Conservation (phyloP, 2,329 filamentous ascomycete species). For the Aureobasidium sp. region DNA sequence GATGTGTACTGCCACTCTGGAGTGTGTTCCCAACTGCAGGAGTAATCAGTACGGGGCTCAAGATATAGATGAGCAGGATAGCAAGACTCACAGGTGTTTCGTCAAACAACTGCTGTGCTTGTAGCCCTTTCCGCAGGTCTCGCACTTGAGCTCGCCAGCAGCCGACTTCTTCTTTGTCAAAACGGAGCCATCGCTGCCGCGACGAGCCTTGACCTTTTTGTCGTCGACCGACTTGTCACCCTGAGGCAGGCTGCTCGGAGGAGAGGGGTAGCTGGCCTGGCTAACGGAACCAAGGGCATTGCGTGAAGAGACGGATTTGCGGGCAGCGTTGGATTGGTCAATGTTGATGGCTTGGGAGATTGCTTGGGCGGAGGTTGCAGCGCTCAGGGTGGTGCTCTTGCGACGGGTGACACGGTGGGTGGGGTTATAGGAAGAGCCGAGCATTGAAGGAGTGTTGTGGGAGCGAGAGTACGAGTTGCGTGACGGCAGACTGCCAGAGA, state of each 20-base stretch:
- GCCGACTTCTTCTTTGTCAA: conserved; percentile 70
- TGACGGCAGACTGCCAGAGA: conserved; percentile 48
- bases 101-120: conserved; percentile 99
- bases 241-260: conserved; percentile 60
- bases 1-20: conserved; percentile 96
- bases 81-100: conserved; percentile 96
- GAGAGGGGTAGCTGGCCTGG: conserved; percentile 52
- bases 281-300: conserved; percentile 39
- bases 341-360: conserved; percentile 54
- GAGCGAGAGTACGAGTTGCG: conserved; percentile 62
- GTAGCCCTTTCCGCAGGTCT: conserved; percentile 98
- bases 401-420: conserved; percentile 82
- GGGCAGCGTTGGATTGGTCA: conserved; percentile 4
- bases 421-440: conserved; percentile 66
- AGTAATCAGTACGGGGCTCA: not conserved
- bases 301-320: conserved; percentile 56
- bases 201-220: conserved; percentile 43
- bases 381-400: conserved; percentile 81
- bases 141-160: conserved; percentile 83
- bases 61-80: conserved; percentile 24
- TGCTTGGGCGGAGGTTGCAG: conserved; percentile 63
- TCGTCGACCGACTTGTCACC: conserved; percentile 31
- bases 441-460: conserved; percentile 76
- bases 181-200: conserved; percentile 79
- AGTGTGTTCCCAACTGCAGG: conserved; percentile 91